Conservation (phyloP, 2,329 filamentous ascomycete species). For the Aspergillus bombycis region DNA sequence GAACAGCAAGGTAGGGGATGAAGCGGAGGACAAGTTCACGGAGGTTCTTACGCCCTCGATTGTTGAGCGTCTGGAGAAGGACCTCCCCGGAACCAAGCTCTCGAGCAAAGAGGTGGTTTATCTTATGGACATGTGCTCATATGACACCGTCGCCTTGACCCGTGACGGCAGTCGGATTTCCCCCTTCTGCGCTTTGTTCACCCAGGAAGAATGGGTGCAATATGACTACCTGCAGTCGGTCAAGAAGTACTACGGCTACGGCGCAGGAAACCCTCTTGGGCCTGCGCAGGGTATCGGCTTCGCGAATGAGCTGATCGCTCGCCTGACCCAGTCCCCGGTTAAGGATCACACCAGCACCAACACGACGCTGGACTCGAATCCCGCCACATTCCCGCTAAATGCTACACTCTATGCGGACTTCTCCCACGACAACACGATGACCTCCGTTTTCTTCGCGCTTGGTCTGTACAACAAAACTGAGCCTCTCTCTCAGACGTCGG, state of each 20-base stretch:
- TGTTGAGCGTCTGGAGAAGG: conserved; percentile 67
- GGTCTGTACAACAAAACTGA: conserved; percentile 73
- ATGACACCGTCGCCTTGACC: conserved; percentile 70
- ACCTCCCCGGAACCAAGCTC: conserved; percentile 70
- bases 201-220: conserved; percentile 68
- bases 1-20: conserved; percentile 46
- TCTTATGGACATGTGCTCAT: conserved; percentile 89
- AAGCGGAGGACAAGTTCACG: conserved; percentile 62
- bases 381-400: conserved; percentile 73
- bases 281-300: conserved; percentile 86
- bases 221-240: conserved; percentile 83
- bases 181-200: conserved; percentile 77
- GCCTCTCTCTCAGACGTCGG: conserved; percentile 55
- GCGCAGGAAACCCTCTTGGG: conserved; percentile 75
- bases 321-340: conserved; percentile 71
- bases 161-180: conserved; percentile 59
- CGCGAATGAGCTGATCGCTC: conserved; percentile 82
- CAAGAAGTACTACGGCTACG: conserved; percentile 83
- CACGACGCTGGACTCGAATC: conserved; percentile 69
- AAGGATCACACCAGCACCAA: conserved; percentile 76
- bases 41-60: conserved; percentile 69
- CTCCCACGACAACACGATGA: conserved; percentile 88
- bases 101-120: conserved; percentile 64
- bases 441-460: conserved; percentile 72
- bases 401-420: conserved; percentile 81